Evolutionary conservation across 306 rosid species (phyloP), one percentile per base, ranked within the genome.

Genomic region (Inga laurina): DNA sequence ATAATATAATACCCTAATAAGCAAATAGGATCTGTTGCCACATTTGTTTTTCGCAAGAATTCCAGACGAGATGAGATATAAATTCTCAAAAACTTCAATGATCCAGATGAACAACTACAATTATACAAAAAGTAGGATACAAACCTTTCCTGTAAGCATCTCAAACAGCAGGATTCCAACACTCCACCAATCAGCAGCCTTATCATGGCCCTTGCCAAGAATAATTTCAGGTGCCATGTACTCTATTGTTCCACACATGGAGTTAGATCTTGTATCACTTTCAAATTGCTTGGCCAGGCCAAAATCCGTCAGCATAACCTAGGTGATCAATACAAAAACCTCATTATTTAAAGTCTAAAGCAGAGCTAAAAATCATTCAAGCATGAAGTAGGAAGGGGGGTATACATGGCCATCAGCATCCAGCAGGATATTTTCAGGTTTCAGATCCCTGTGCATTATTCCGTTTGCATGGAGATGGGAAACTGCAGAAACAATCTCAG

Each of bases 161-260:
- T 95, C 99, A 87, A 91, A 95, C 75, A 95, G 81, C 9, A 95
- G 88, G 84, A 95, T 70, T 51, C 99, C 99, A 43, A 95, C 97
- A 43, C 99, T 95, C 99, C 99, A 95, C 99, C 99, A 95, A 83
- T 95, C 99, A 22, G 99, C 97, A 83, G 96, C 99, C 88, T 95
- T 95, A 82, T 95, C 90, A 48, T 95, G 99, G 68, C 99, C 99
- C 89, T 93, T 93, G 74, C 99, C 98, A 64, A 89, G 98, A 91
- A 95, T 84, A 86, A 95, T 95, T 91, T 95, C 99, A 37, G 99
- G 99, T n/a, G 99, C 79, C 99, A 95, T 95, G 86, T 95, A 95
- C 89, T 95, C 99, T 37, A 91, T 81, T 16, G 99, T 95, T 73
- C 99, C 99, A 66, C 96, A 91, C 95, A 95, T 74, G 12, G 99